Evolutionary conservation across 768 basidiomycete species (phyloP), one percentile per base, ranked within the genome.

Genomic region (Amyloporia xantha): DNA sequence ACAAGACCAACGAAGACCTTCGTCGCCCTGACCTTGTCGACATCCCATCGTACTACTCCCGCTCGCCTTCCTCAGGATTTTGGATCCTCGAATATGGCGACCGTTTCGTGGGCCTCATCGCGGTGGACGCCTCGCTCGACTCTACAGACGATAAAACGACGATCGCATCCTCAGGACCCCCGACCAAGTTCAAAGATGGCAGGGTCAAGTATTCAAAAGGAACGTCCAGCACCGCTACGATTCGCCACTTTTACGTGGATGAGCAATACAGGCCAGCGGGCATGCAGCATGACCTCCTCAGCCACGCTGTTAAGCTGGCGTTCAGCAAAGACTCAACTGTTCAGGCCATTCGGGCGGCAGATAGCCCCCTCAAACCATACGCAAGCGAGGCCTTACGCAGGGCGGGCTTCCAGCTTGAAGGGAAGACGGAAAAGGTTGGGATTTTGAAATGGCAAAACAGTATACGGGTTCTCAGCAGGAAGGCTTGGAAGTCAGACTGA

Each of bases 161-260:
- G 17, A 40, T 48, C 21, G 13, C 53, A 13, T 20, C 36, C 5
- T 25, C 40, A 3, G 50, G 57, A 13, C 59, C 62, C 1, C 30
- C 50, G 21, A 12, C 45, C 39, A 36, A 50, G 41, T 37, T 27
- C 24, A 44, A 52, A 20, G 35, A 44, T 21, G n/a, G 26, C 49
- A 50, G 53, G 11, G 56, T 41, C 15, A 49, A 60, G 35, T 38
- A 53, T 17, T 57, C 62, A 45, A 65, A 57, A 20, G 67, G 71
- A 30, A 67, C 72, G 26, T 69, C 79, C n/a, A 59, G 64, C 36
- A 70, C 71, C n/a, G 88, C 82, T 10, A 66, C 71, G 15, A 80
- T 91, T 55, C 81, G 86, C 25, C 88, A 91, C 61, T 82, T 89
- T 64, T 82, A 78, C 56, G 76, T 86, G 21, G 82, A 86, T 35